Base-by-base conservation (phyloP, 257 asterid genomes). In the Plantago elongata region DNA sequence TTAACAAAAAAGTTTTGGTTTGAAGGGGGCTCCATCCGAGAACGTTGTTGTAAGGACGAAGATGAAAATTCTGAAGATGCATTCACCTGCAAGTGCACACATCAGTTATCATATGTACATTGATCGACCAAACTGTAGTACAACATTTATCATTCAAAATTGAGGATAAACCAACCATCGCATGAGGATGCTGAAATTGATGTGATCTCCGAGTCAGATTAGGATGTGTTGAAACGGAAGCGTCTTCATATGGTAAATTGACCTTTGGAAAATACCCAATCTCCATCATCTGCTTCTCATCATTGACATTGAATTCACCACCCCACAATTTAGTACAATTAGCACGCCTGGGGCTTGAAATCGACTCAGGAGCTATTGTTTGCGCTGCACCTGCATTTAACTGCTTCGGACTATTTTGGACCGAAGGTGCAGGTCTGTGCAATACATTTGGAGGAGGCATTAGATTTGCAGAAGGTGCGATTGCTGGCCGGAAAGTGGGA, bases 1-100 rank as follows among this genome's bases (percentile, higher is more conserved):
- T 62, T 71, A 42, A 68, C 71, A 18, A 68, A 79, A 54, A 69
- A 74, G 69, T 74, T 91, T 91, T 88, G 98, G 95, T 81, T 91
- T 84, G 96, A 91, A 91, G 97, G 97, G 98, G 88, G 97, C 98
- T 91, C 98, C 81, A 75, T 79, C 72, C 72, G 94, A 62, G 68
- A 74, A 74, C 70, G 76, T 40, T 57, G 27, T 34, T 34, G 40
- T 22, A 72, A 69, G 52, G 94, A 71, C n/a, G 92, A 73, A n/a
- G 73, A 65, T 56, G 85, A 77, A 64, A 83, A 84, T 57, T 81
- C 83, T 8, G 88, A 56, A 62, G 83, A 78, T 68, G 80, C 50
- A 72, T 67, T 84, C 82, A 79, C 82, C 87, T 84, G 81, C 73
- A 79, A 67, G 47, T 50, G 13, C 44, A 47, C 9, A 73, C 13